Conservation (phyloP, 2,329 filamentous ascomycete genomes). For the Fusarium secorum region DNA sequence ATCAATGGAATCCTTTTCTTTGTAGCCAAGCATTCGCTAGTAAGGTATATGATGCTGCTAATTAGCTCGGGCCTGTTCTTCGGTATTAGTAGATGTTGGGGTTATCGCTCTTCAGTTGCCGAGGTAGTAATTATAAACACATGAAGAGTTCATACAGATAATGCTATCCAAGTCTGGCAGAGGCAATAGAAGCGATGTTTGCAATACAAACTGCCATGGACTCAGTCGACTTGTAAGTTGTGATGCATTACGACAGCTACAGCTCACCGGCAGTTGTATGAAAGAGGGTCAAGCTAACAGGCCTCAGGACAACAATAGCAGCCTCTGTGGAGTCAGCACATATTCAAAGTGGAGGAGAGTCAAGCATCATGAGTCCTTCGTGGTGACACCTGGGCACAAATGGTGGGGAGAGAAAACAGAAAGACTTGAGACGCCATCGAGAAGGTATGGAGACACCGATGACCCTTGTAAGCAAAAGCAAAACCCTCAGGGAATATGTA, state of each 20-base stretch:
- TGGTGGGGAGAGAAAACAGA: slow-evolving; percentile 23
- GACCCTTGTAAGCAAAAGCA: slow-evolving; percentile 18
- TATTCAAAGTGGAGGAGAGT: slow-evolving; percentile 25
- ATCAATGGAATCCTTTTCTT: slow-evolving; percentile 11
- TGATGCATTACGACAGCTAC: slow-evolving; percentile 17
- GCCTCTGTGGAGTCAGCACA: slow-evolving; percentile 31
- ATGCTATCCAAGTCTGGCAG: background rate
- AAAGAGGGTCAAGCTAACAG: slow-evolving; percentile 34
- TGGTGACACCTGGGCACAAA: slow-evolving; percentile 5
- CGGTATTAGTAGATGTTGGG: background rate
- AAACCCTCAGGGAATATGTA: background rate
- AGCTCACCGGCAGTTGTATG: slow-evolving; percentile 28
- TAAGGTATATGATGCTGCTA: background rate
- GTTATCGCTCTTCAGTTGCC: slow-evolving; percentile 11
- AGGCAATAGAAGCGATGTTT: background rate
- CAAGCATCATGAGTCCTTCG: slow-evolving; percentile 11
- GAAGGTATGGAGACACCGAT: slow-evolving; percentile 31
- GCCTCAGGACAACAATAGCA: slow-evolving; percentile 33
- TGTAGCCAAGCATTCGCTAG: slow-evolving; percentile 7
- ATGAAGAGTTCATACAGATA: background rate
- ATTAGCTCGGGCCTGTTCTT: background rate
- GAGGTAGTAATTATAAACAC: slow-evolving; percentile 16
- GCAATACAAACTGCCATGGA: background rate
- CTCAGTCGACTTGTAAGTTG: background rate
- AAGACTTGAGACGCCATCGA: slow-evolving; percentile 30